Base-by-base conservation (phyloP, 1,139 yeast species). In the Arxiozyma heterogenica region DNA sequence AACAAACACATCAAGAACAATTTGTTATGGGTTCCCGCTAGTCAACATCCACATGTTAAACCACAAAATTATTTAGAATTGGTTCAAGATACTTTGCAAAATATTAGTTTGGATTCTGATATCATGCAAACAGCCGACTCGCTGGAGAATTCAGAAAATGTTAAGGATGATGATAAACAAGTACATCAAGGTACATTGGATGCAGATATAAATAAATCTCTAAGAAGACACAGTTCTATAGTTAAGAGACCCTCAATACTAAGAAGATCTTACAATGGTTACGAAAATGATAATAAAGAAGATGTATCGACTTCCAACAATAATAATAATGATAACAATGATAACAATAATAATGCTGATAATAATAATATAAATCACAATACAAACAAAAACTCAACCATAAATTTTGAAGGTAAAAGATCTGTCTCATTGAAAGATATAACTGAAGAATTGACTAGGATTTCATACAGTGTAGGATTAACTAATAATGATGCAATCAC, bases 21-120 rank as follows among this genome's bases (percentile, higher is more conserved):
- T 53, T 69, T 83, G 18, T 72, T 90, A 51, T 91, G 98, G 98
- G 97, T 93, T 1, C 97, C 98, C 0, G 98, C 98, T 1, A 83
- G 82, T 59, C 78, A 89, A 50, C 98, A 93, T 67, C 98, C 98
- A 1, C 93, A 86, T 64, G 81, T 93, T 20, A 91, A 95, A 42
- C 98, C 98, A 0, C 95, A 88, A 62, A 89, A 87, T 62, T 93
- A 90, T 77, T 80, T 85, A 61, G 80, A 82, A 58, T 90, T 89
- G 71, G 88, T 93, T 44, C 86, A 86, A 63, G 78, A 82, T 51
- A 86, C 93, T 25, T 83, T 90, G 21, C 85, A 86, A 58, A 95
- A 86, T 64, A 77, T 89, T 57, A 77, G 83, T 23, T 44, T 64
- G 12, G 64, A 61, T 21, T 60, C 54, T 21, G 51, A 50, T 8